Base-by-base conservation (phyloP, 306 rosid genomes). In the Spatholobus suberectus region DNA sequence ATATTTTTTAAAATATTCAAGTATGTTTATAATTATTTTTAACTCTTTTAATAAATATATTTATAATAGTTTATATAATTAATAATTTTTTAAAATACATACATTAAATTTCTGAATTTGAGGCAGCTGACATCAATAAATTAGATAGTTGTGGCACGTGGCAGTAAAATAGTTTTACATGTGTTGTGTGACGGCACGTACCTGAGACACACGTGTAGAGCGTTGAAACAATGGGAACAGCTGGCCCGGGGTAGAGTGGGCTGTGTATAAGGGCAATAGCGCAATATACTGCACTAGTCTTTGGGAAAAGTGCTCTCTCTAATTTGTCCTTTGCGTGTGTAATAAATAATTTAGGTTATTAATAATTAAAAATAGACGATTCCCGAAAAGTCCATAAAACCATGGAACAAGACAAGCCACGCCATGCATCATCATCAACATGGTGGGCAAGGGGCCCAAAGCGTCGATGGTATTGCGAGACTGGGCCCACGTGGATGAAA, bases 121-220 rank as follows among this genome's bases (percentile, higher is more conserved):
- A 72, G n/a, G 44, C 5, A 17, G 21, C 0, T 72, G 77, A 72
- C 61, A n/a, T n/a, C n/a, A n/a, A n/a, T n/a, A n/a, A n/a, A n/a
- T n/a, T n/a, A n/a, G n/a, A n/a, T n/a, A n/a, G 44, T 9, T 0
- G 20, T 0, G 18, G 34, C 72, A 85, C 85, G 85, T 86, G 91
- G 86, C 82, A 5, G 1, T 0, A 2, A 1, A 24, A 23, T 0
- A 69, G 57, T 2, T 24, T 24, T 13, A 62, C 55, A 81, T 1
- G 83, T 73, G 81, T 69, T 72, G 51, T 34, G 62, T 14, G 69
- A 82, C 13, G 69, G 20, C 77, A 29, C 57, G 87, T 29, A 27
- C 4, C 0, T 5, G 0, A 5, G 4, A 13, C 76, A 87, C 93
- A 88, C 92, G 94, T 87, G 96, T 88, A 69, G 63, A 43, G 26